Base-by-base conservation (phyloP, 768 basidiomycete genomes). In the Filobasidium wieringae region DNA sequence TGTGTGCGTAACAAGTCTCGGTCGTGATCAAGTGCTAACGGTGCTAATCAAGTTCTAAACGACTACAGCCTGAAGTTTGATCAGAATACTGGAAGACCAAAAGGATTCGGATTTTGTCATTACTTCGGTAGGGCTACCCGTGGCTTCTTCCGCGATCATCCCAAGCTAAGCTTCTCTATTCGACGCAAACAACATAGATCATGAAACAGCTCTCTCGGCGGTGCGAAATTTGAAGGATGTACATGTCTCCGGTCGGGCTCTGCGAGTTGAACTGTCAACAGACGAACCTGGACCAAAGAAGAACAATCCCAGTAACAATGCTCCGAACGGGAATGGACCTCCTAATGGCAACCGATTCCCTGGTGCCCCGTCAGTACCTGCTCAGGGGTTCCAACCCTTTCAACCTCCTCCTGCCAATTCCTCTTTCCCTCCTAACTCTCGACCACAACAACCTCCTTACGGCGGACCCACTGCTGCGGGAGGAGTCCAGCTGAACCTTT, bases 161-260 rank as follows among this genome's bases (percentile, higher is more conserved):
- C 34, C 14, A 45, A 26, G 11, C 19, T 39, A 15, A n/a, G 15
- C 36, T 24, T n/a, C n/a, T n/a, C n/a, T n/a, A n/a, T n/a, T 30
- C 51, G 24, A 52, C 8, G 17, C 45, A n/a, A n/a, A n/a, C 4
- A 33, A 22, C 32, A 31, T 53, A 76, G 95, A 99, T 75, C 88
- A 93, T 72, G 92, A 95, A 75, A 97, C 95, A 24, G 95, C 95
- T 7, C 75, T 82, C 26, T 93, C 90, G 51, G 95, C 95, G 49
- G 89, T 99, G 15, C 84, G 95, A 67, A 99, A 97, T 70, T 81
- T 99, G 50, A 90, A 95, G 74, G 88, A 87, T 60, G 82, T 82
- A 51, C 88, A 90, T 65, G 87, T 96, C 31, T 89, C 87, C 56
- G 95, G 95, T 3, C 83, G 95, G 8, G 86, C 87, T 1, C 79